Percentiles rank a stretch among this genome's conserved stretches.
phyloP scores from a whole-genome alignment of 306 rosid genomes.

The Quercus glauca region DNA sequence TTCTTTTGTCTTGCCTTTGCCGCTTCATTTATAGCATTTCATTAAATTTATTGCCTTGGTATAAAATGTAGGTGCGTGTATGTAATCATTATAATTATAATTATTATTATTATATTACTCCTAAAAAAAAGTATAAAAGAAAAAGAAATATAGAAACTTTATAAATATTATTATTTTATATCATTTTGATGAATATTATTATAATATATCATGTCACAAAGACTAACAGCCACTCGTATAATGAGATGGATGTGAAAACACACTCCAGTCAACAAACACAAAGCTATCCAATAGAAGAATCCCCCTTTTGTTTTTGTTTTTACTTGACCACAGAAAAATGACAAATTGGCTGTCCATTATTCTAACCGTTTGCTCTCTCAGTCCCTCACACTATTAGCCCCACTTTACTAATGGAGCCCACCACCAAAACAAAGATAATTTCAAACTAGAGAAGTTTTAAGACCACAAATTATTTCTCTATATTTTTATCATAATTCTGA shows the following conservation, averaged over 20 bases:
- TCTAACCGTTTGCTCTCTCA: neutral
- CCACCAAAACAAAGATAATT: neutral
- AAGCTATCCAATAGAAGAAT: neutral
- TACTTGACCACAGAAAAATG: neutral
- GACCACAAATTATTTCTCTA: accelerated
- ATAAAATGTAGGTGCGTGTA: too few species aligned
- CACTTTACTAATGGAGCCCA: conserved; percentile 9
- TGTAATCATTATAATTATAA: too few species aligned
- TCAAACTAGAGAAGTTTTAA: too few species aligned
- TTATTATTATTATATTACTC: neutral
- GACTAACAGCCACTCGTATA: too few species aligned
- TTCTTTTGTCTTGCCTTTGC: conserved; percentile 7
- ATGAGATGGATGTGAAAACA: neutral
- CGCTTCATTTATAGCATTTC: neutral
- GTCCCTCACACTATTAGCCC: neutral
- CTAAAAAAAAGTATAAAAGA: neutral
- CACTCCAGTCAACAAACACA: neutral
- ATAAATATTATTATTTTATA: neutral
- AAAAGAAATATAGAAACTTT: neutral
- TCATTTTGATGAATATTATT: too few species aligned
- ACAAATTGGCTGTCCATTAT: neutral
- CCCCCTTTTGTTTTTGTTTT: neutral
- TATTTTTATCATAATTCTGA: too few species aligned
- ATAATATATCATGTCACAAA: neutral
- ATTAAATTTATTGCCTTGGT: neutral